These are phyloP conservation scores for Detonula confervacea DNA, from an alignment of 352 stramenopile genomes.

Conservation along the genomic window DNA sequence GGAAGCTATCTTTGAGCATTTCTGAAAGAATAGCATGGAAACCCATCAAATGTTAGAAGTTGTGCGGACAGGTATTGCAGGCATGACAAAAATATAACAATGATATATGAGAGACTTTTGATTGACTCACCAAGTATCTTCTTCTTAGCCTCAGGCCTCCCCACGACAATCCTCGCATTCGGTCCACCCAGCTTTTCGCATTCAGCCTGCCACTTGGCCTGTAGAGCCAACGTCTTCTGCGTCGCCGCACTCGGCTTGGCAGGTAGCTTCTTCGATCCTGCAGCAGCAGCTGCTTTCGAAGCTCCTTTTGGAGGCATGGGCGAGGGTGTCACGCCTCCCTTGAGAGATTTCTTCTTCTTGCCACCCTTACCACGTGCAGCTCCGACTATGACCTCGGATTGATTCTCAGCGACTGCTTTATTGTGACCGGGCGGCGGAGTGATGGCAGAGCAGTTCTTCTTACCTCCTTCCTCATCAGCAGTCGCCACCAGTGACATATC, in stretches of 20 bases:
- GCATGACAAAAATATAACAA: no score
- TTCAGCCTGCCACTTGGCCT: conserved; percentile 71
- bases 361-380: conserved; percentile 10
- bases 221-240: conserved; percentile 53
- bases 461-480: conserved; percentile 2
- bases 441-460: conserved; percentile 12
- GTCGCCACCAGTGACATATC: conserved; percentile 31
- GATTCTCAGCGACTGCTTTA: conserved; percentile 19
- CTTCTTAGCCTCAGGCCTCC: conserved; percentile 70
- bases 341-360: no score
- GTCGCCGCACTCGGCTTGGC: conserved; percentile 16
- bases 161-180: conserved; percentile 68
- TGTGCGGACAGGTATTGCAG: no score
- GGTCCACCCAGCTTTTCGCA: conserved; percentile 64
- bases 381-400: conserved; percentile 38
- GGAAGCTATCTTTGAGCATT: conserved; percentile 69
- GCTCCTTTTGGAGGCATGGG: conserved; percentile 25
- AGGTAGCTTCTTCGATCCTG: conserved; percentile 14
- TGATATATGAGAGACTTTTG: no score
- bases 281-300: conserved; percentile 6
- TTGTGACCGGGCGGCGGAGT: conserved; percentile 39
- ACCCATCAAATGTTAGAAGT: no score
- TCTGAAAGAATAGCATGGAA: no score
- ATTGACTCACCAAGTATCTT: conserved; percentile 72
- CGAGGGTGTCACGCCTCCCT: conserved; percentile 28